Percentiles rank a stretch among this genome's conserved stretches.
Conservation (phyloP, 2,329 filamentous ascomycete species). For the Colletotrichum sp. region DNA sequence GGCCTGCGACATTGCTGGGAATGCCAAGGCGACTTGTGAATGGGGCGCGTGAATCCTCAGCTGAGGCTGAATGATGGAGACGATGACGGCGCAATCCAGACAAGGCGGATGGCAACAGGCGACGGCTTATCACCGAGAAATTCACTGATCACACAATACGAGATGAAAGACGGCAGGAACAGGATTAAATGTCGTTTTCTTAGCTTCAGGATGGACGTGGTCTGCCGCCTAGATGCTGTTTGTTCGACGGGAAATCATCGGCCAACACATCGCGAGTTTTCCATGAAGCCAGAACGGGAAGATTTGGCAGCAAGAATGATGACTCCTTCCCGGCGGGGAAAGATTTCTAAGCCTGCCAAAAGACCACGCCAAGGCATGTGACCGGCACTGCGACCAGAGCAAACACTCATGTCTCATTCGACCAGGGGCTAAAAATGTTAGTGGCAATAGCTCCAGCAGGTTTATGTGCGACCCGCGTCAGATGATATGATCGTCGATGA, state of each 20-base stretch:
- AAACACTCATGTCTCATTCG: not conserved
- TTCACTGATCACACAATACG: not conserved
- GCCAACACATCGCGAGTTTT: not conserved
- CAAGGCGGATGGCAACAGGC: not conserved
- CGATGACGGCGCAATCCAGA: not conserved
- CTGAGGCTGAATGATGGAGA: not conserved
- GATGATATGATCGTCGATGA: not conserved
- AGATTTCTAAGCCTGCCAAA: not conserved
- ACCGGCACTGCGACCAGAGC: not conserved
- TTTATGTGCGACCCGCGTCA: not conserved
- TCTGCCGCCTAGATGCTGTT: not conserved
- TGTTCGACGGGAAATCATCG: not conserved
- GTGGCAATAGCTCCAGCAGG: not conserved
- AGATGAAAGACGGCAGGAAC: not conserved
- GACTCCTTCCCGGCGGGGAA: not conserved
- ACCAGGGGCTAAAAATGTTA: not conserved
- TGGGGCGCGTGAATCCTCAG: not conserved
- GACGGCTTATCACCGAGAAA: not conserved
- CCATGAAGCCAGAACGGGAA: not conserved
- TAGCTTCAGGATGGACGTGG: not conserved
- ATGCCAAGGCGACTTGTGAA: not conserved
- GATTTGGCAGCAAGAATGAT: not conserved
- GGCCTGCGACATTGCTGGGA: not conserved
- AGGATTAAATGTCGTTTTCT: not conserved
- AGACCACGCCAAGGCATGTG: not conserved